Conservation (phyloP, 768 basidiomycete genomes). For the Lactarius quietus region DNA sequence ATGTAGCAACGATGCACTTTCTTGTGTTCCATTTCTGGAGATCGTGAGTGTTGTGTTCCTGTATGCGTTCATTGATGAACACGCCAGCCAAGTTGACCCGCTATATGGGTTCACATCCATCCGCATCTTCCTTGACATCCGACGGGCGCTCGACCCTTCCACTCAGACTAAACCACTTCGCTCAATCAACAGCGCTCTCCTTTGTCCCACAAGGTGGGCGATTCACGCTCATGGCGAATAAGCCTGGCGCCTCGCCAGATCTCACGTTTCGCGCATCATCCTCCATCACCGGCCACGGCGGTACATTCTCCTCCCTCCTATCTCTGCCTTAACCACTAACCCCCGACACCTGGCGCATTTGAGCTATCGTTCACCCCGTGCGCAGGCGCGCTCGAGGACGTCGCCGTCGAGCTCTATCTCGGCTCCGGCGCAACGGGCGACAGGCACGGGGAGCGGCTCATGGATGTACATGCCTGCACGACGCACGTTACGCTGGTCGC, state of each 20-base stretch:
- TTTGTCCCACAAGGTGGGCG: conserved; percentile 93
- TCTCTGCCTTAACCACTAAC: conserved; percentile 27
- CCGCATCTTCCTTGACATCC: conserved; percentile 76
- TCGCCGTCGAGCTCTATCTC: conserved; percentile 68
- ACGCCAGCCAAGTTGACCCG: conserved; percentile 64
- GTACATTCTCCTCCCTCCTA: conserved; percentile 29
- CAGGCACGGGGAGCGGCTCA: conserved; percentile 61
- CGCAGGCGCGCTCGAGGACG: conserved; percentile 64
- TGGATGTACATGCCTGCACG: conserved; percentile 75
- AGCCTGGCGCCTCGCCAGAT: conserved; percentile 39
- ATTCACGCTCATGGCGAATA: conserved; percentile 79
- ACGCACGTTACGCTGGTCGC: conserved; percentile 72
- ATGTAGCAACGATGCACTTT: too few relatives aligned
- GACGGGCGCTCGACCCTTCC: too few relatives aligned
- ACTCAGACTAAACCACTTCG: conserved; percentile 83
- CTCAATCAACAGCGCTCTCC: conserved; percentile 69
- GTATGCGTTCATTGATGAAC: background rate
- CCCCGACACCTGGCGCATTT: conserved; percentile 46
- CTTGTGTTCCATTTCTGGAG: conserved; percentile 77
- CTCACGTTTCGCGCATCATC: conserved; percentile 34
- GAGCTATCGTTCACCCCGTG: conserved; percentile 37
- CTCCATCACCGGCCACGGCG: conserved; percentile 40
- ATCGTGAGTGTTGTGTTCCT: conserved; percentile 50
- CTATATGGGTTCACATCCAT: conserved; percentile 87
- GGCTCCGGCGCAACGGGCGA: conserved; percentile 72